Evolutionary conservation across 805 yeast genomes (phyloP).

Genomic region (Monosporozyma solicola): DNA sequence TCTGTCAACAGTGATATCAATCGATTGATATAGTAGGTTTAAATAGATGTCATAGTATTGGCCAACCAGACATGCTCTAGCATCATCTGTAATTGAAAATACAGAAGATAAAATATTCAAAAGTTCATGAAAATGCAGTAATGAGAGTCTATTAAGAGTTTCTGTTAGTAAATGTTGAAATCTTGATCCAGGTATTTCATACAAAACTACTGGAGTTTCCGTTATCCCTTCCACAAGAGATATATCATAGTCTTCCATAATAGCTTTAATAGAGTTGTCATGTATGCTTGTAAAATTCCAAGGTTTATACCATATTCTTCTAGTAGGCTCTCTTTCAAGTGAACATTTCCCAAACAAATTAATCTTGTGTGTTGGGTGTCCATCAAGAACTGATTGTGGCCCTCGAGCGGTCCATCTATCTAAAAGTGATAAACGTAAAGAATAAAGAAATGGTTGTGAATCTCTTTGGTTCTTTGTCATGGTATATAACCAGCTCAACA

Average conservation of each 20-base stretch:
- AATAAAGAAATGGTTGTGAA: conserved; percentile 5
- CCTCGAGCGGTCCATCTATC: conserved; percentile 18
- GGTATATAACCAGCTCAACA: conserved; percentile 18
- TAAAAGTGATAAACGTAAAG: conserved; percentile 18
- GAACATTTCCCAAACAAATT: conserved; percentile 23
- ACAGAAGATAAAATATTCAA: conserved; percentile 16
- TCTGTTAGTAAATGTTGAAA: conserved; percentile 32
- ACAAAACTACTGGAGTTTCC: conserved; percentile 10
- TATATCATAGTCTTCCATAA: conserved; percentile 19
- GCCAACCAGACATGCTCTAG: conserved; percentile 42
- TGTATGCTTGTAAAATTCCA: conserved; percentile 18
- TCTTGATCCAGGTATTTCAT: conserved; percentile 33
- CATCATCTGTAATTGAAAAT: conserved; percentile 33
- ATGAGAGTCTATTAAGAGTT: conserved; percentile 13
- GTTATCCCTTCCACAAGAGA: conserved; percentile 13
- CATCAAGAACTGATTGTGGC: neutral
- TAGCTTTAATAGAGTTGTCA: conserved; percentile 8
- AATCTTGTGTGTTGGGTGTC: conserved; percentile 8
- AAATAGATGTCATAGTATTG: conserved; percentile 84
- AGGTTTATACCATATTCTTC: conserved; percentile 17
- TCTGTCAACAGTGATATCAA: conserved; percentile 20
- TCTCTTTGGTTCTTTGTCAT: conserved; percentile 7
- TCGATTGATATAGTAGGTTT: conserved; percentile 27
- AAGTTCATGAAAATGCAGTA: conserved; percentile 13
- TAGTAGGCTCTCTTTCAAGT: conserved; percentile 7